These are phyloP conservation scores for Elsinoe ampelina DNA, from an alignment of 2,329 filamentous ascomycete genomes.

Conservation along the genomic window DNA sequence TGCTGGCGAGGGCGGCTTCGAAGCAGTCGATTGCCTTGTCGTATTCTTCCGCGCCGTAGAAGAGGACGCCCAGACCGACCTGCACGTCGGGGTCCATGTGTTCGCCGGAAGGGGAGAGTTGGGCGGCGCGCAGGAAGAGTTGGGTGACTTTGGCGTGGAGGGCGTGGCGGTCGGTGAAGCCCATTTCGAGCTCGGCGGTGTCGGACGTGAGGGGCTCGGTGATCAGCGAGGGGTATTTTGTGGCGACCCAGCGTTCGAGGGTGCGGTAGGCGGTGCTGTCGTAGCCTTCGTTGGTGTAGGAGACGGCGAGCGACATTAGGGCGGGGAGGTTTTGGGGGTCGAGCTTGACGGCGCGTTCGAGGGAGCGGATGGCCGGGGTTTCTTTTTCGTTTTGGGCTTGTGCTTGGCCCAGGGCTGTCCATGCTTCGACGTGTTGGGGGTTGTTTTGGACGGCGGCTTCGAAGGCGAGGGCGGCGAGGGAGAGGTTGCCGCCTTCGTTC, in stretches of 20 bases:
- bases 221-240: conserved; percentile 79
- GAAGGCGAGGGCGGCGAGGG: conserved; percentile 84
- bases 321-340: conserved; percentile 81
- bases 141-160: conserved; percentile 86
- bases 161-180: conserved; percentile 84
- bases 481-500: conserved; percentile 86
- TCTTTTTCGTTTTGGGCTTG: conserved; percentile 99
- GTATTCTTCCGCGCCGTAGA: conserved; percentile 97
- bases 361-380: conserved; percentile 82
- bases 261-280: conserved; percentile 95
- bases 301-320: conserved; percentile 90
- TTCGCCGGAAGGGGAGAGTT: conserved; percentile 80
- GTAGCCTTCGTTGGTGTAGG: conserved; percentile 98
- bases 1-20: conserved; percentile 76
- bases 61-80: conserved; percentile 89
- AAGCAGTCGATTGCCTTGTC: conserved; percentile 99
- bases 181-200: conserved; percentile 60
- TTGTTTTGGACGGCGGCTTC: conserved; percentile 92
- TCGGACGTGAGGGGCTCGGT: conserved; percentile 64
- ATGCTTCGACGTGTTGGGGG: conserved; percentile 78
- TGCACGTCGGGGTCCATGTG: conserved; percentile 99
- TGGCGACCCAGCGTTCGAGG: conserved; percentile 90
- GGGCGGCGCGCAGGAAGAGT: conserved; percentile 84
- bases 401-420: conserved; percentile 82
- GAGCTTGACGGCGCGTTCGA: conserved; percentile 82